Evolutionary conservation across 495 filamentous ascomycete genomes (phyloP).

Genomic region (Evernia prunastri): DNA sequence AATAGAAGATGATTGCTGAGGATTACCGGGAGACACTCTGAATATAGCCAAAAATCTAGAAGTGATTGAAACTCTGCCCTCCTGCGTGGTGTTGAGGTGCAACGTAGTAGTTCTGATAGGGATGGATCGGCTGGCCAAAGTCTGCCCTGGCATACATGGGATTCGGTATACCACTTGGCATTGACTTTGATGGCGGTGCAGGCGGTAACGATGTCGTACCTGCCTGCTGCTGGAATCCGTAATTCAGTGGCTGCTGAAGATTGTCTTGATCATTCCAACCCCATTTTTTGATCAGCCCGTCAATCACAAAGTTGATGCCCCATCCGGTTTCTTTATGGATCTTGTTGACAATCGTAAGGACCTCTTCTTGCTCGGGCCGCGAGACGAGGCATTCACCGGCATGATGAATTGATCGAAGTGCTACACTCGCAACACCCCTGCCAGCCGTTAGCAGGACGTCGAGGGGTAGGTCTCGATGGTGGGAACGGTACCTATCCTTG

Average conservation of each 20-base stretch:
- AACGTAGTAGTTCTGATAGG: slow-evolving; percentile 63
- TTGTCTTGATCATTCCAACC: slow-evolving; percentile 55
- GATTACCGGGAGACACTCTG: background rate
- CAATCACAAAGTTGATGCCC: slow-evolving; percentile 60
- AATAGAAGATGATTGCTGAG: background rate
- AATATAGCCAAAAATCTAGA: background rate
- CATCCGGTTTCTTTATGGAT: slow-evolving; percentile 75
- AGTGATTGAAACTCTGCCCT: slow-evolving; percentile 17
- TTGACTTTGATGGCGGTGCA: slow-evolving; percentile 24
- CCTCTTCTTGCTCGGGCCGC: slow-evolving; percentile 72
- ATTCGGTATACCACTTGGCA: slow-evolving; percentile 51
- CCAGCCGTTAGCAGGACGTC: slow-evolving; percentile 12
- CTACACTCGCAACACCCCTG: slow-evolving; percentile 67
- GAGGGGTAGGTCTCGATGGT: slow-evolving; percentile 14
- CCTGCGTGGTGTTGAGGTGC: slow-evolving; percentile 33
- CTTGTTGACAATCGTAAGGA: slow-evolving; percentile 65
- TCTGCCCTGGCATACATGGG: slow-evolving; percentile 61
- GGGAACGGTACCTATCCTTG: slow-evolving; percentile 53
- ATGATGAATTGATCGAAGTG: slow-evolving; percentile 69
- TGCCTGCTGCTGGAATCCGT: slow-evolving; percentile 27
- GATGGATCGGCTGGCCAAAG: slow-evolving; percentile 66
- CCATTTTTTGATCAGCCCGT: slow-evolving; percentile 69
- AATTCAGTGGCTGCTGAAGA: slow-evolving; percentile 26
- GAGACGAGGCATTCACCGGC: slow-evolving; percentile 68
- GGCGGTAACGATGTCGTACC: slow-evolving; percentile 27